Evolutionary conservation across 108 stramenopile genomes (phyloP).

Genomic region (Aurantiochytrium sp.): DNA sequence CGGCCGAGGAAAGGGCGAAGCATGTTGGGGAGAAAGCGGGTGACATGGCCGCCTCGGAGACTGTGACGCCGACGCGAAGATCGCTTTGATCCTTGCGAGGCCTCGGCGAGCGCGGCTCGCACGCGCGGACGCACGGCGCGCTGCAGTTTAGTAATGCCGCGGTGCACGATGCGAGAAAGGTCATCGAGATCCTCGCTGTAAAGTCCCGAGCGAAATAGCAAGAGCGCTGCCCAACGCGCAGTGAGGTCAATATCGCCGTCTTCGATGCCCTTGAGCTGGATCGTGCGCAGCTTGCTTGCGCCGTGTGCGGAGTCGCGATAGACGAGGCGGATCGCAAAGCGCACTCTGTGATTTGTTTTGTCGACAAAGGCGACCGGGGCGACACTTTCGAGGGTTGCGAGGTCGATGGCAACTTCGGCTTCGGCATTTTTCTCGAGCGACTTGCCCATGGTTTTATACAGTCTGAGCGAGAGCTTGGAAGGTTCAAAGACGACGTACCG

Average conservation of each 20-base stretch:
- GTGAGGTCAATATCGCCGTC: neutral
- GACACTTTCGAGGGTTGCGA: neutral
- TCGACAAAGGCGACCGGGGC: neutral
- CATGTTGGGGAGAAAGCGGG: neutral
- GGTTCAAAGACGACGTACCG: neutral
- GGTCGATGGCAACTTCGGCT: neutral
- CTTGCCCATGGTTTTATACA: constrained; percentile 2
- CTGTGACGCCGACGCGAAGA: neutral
- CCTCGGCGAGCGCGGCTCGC: neutral
- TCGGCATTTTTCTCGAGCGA: neutral
- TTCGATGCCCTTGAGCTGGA: neutral
- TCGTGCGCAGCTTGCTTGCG: neutral
- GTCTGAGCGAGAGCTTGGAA: neutral
- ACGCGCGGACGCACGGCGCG: neutral
- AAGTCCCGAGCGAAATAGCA: neutral
- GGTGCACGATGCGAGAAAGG: neutral
- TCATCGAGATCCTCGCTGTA: neutral
- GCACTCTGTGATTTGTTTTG: neutral
- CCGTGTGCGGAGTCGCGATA: neutral
- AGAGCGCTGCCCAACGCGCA: neutral
- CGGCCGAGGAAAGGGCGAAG: neutral
- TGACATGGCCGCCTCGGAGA: neutral
- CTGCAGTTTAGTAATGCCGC: neutral
- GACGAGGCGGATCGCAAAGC: neutral
- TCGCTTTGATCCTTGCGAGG: neutral